phyloP scores from a whole-genome alignment of 2,329 filamentous ascomycete genomes.

The Incumbomyces lentus region DNA sequence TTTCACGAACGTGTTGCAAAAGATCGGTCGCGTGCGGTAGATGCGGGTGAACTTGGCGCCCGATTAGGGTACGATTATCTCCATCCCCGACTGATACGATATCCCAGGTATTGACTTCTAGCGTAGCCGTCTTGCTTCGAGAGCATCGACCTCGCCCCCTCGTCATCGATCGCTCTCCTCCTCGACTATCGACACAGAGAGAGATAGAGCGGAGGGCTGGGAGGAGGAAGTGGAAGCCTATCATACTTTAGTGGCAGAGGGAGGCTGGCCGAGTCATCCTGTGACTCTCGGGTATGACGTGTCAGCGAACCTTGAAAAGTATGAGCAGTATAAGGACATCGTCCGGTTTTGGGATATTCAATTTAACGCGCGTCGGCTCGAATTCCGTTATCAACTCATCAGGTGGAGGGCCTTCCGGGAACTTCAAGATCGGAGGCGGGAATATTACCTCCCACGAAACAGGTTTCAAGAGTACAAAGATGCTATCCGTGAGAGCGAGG shows the following conservation, averaged over 20 bases:
- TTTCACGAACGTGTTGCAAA: slow-evolving; percentile 2
- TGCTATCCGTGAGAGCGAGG: slow-evolving; percentile 2
- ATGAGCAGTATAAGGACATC: too few species aligned
- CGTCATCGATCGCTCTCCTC: background rate
- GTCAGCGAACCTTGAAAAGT: too few species aligned
- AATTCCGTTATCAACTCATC: too few species aligned
- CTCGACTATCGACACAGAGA: slow-evolving; percentile 5
- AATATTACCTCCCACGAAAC: slow-evolving; percentile 1
- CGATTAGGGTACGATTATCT: slow-evolving; percentile 4
- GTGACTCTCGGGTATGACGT: background rate
- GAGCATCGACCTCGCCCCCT: too few species aligned
- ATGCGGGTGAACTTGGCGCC: slow-evolving; percentile 2
- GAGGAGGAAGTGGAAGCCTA: slow-evolving; percentile 7
- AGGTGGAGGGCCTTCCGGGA: background rate
- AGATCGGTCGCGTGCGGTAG: slow-evolving; percentile 2
- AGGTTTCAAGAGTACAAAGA: slow-evolving; percentile 7
- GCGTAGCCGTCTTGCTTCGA: too few species aligned
- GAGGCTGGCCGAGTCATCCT: slow-evolving; percentile 8
- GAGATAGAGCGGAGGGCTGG: slow-evolving; percentile 6
- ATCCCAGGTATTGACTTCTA: too few species aligned
- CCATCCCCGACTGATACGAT: background rate
- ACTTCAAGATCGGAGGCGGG: slow-evolving; percentile 5
- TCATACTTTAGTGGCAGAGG: slow-evolving; percentile 6
- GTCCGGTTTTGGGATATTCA: too few species aligned
- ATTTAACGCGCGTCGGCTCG: too few species aligned